Conservation (phyloP, 768 basidiomycete species). For the Rhodotorula diobovata region DNA sequence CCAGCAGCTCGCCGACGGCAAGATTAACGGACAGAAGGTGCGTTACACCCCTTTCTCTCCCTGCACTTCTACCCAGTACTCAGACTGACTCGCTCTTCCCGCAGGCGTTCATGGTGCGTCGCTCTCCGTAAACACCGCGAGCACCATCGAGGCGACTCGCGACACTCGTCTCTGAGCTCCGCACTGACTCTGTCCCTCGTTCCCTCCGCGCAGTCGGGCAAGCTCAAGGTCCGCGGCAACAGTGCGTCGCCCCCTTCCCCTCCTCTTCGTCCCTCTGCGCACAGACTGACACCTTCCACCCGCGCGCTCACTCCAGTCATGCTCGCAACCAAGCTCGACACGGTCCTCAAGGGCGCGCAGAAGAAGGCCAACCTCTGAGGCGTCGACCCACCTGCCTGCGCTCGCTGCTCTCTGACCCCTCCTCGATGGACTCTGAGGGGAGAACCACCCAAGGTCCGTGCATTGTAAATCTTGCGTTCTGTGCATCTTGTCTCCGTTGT, state of each 20-base stretch:
- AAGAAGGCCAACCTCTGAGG: slow-evolving; percentile 23
- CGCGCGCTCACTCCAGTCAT: slow-evolving; percentile 53
- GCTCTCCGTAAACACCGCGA: neutral
- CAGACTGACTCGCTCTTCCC: neutral
- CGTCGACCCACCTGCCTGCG: too few relatives aligned
- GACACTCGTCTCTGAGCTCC: too few relatives aligned
- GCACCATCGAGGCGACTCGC: too few relatives aligned
- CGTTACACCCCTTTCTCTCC: neutral
- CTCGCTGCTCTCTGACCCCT: too few relatives aligned
- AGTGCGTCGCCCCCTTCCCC: too few relatives aligned
- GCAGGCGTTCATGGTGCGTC: slow-evolving; percentile 24
- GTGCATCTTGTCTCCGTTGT: too few relatives aligned
- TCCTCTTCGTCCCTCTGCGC: neutral
- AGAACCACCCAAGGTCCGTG: too few relatives aligned
- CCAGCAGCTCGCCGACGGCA: slow-evolving; percentile 62
- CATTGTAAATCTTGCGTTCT: too few relatives aligned
- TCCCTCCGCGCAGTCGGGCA: neutral
- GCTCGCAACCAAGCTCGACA: slow-evolving; percentile 85
- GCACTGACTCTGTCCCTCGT: too few relatives aligned
- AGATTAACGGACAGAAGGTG: slow-evolving; percentile 81
- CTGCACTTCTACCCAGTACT: accelerated
- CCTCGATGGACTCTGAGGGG: too few relatives aligned
- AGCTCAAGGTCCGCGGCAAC: slow-evolving; percentile 8
- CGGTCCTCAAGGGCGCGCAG: slow-evolving; percentile 59
- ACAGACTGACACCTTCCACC: neutral